phyloP scores from a whole-genome alignment of 306 rosid species.

The Prunus mongolica region DNA sequence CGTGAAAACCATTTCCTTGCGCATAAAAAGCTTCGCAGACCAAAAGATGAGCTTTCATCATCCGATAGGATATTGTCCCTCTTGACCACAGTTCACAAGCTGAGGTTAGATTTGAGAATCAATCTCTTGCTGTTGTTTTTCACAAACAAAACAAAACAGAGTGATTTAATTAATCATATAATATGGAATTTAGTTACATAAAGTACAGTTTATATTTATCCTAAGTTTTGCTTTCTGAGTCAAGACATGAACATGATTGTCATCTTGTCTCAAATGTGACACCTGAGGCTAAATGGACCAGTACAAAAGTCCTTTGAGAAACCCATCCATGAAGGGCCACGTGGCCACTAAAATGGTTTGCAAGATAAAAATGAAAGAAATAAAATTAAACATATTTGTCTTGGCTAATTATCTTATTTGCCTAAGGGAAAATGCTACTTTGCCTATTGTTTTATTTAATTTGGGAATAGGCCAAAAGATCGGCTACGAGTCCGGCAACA shows the following conservation, averaged over 20 bases:
- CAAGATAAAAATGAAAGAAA: neutral
- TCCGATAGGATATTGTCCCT: slow-evolving; percentile 12
- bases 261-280: neutral
- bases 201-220: neutral
- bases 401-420: neutral
- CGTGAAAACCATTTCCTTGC: neutral
- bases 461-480: neutral
- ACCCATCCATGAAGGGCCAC: neutral
- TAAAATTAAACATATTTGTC: neutral
- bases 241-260: neutral
- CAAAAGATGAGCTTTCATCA: neutral
- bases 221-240: neutral
- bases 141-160: neutral
- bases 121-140: neutral
- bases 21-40: neutral
- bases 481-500: neutral
- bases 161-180: neutral
- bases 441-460: no score
- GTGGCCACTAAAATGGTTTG: neutral
- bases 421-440: no score
- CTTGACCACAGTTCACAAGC: neutral
- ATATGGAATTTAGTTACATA: neutral
- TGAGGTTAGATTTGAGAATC: neutral
- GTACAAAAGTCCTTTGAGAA: neutral
- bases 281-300: neutral